Conservation (phyloP, 371 early-diverging fungal genomes). For the Zychaea mexicana region DNA sequence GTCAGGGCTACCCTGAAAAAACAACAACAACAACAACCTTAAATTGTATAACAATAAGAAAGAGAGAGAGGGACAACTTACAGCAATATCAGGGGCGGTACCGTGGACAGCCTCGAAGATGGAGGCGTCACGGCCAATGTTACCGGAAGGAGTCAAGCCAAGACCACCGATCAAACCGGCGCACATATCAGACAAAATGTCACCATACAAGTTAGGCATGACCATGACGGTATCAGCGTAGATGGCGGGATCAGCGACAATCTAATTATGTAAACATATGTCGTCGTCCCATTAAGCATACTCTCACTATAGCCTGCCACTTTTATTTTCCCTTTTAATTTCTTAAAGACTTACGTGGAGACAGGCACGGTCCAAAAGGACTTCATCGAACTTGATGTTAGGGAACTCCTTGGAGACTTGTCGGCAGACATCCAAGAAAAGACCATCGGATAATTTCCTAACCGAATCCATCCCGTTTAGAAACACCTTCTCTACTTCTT, state of each 20-base stretch:
- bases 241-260: slow-evolving; percentile 91
- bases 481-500: not conserved
- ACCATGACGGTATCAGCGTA: slow-evolving; percentile 96
- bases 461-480: not conserved
- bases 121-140: slow-evolving; percentile 96
- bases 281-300: too few relatives aligned
- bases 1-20: slow-evolving; percentile 5
- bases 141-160: slow-evolving; percentile 97
- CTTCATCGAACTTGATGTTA: slow-evolving; percentile 88
- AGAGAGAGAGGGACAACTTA: slow-evolving; percentile 18
- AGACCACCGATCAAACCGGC: slow-evolving; percentile 99
- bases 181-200: slow-evolving; percentile 96
- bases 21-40: not conserved
- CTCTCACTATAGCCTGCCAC: not conserved
- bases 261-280: too few relatives aligned
- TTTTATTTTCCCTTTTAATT: not conserved
- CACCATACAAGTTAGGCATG: slow-evolving; percentile 99
- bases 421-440: slow-evolving; percentile 93
- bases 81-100: slow-evolving; percentile 98
- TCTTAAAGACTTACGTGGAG: slow-evolving; percentile 58
- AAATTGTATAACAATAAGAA: not conserved
- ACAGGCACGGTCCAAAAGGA: slow-evolving; percentile 93
- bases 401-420: slow-evolving; percentile 94
- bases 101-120: slow-evolving; percentile 99
- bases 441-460: slow-evolving; percentile 94